phyloP scores from a whole-genome alignment of 768 basidiomycete species.

The Candolleomyces efflorescens region DNA sequence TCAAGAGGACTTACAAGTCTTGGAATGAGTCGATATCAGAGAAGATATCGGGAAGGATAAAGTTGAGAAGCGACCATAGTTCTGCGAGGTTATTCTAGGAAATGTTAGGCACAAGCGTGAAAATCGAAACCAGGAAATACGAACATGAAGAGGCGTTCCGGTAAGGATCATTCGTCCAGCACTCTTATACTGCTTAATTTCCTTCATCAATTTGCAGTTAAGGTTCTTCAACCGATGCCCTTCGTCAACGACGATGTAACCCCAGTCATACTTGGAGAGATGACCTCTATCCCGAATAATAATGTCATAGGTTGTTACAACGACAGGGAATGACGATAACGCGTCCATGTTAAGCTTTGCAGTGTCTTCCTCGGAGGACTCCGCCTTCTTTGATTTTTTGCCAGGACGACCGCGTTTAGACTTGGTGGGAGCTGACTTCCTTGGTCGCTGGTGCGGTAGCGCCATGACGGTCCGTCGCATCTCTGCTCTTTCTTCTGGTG shows the following conservation, averaged over 20 bases:
- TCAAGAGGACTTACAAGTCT: conserved; percentile 57
- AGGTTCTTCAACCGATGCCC: conserved; percentile 95
- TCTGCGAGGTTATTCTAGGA: conserved; percentile 94
- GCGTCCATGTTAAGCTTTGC: conserved; percentile 17
- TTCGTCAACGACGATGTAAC: conserved; percentile 95
- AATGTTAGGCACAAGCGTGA: neutral
- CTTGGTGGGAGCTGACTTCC: conserved; percentile 13
- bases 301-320: conserved; percentile 91
- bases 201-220: conserved; percentile 83
- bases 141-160: conserved; percentile 91
- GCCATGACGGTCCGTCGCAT: conserved; percentile 63
- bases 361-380: conserved; percentile 16
- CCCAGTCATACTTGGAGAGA: conserved; percentile 63
- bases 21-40: conserved; percentile 87
- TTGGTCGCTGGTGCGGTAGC: conserved; percentile 15
- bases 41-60: conserved; percentile 93
- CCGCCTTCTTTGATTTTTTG: conserved; percentile 14
- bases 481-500: conserved; percentile 74
- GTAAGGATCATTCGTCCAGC: conserved; percentile 92
- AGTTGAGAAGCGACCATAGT: conserved; percentile 93
- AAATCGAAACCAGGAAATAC: conserved; percentile 18
- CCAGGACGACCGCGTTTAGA: conserved; percentile 4
- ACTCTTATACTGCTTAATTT: conserved; percentile 82
- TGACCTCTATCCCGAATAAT: conserved; percentile 77
- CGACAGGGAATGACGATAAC: conserved; percentile 57